Percentiles rank a stretch among this genome's conserved stretches.
Evolutionary conservation across 768 basidiomycete genomes (phyloP).

Genomic region (Suillus clintonianus): DNA sequence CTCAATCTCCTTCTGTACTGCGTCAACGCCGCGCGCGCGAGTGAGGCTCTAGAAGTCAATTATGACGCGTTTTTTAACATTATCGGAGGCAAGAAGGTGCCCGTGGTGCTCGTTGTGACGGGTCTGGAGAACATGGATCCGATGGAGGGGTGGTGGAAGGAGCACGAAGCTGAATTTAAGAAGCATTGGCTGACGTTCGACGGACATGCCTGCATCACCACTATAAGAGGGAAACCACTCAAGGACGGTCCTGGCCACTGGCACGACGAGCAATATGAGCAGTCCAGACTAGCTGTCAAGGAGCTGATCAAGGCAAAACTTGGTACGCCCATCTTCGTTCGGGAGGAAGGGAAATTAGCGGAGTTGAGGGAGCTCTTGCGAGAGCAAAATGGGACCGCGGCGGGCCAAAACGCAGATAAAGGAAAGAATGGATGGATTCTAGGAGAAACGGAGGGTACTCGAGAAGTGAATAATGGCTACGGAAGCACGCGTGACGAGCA

Average conservation of each 20-base stretch:
- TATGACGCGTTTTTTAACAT: conserved; percentile 32
- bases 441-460: background rate
- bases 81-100: conserved; percentile 37
- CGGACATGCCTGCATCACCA: conserved; percentile 44
- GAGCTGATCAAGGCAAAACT: conserved; percentile 2
- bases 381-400: background rate
- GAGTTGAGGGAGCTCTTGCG: conserved; percentile 1
- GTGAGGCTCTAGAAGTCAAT: conserved; percentile 25
- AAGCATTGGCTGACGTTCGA: conserved; percentile 36
- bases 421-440: background rate
- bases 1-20: conserved; percentile 35
- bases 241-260: background rate
- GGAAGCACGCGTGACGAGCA: background rate
- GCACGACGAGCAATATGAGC: conserved; percentile 12
- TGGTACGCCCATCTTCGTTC: background rate
- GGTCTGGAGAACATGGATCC: conserved; percentile 37
- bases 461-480: background rate
- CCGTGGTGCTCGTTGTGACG: conserved; percentile 35
- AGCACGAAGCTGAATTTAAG: conserved; percentile 33
- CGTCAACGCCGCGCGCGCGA: conserved; percentile 31
- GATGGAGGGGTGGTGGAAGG: conserved; percentile 42
- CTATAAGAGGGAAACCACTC: conserved; percentile 18
- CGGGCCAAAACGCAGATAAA: background rate
- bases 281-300: conserved; percentile 8
- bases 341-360: conserved; percentile 3